Evolutionary conservation across 805 yeast species (phyloP).

Genomic region (Wickerhamiella kazuoi): DNA sequence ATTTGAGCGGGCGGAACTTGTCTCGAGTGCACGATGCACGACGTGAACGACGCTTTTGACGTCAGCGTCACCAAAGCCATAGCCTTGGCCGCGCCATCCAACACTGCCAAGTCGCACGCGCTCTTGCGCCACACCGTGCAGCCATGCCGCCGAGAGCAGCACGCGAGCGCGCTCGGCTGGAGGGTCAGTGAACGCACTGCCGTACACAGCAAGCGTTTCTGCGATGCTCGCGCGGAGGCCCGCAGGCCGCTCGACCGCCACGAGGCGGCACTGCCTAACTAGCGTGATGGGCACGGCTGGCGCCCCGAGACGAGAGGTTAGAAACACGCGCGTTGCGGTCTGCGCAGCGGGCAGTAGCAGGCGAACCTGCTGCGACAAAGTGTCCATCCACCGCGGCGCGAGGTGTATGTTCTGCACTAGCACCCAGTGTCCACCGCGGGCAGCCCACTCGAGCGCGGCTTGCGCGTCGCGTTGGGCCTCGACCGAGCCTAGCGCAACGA

Average conservation of each 20-base stretch:
- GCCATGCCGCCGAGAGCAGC: slow-evolving; percentile 46
- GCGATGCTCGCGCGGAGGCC: slow-evolving; percentile 36
- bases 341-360: slow-evolving; percentile 11
- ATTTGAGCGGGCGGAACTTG: neutral
- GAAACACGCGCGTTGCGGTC: slow-evolving; percentile 35
- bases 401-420: slow-evolving; percentile 67
- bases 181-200: slow-evolving; percentile 6
- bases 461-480: slow-evolving; percentile 47
- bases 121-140: slow-evolving; percentile 45
- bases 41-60: slow-evolving; percentile 32
- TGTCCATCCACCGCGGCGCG: slow-evolving; percentile 44
- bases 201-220: slow-evolving; percentile 22
- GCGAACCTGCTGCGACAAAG: slow-evolving; percentile 28
- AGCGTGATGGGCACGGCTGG: slow-evolving; percentile 37
- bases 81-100: slow-evolving; percentile 40
- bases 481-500: slow-evolving; percentile 54
- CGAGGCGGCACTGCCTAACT: slow-evolving; percentile 34
- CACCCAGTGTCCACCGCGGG: slow-evolving; percentile 46
- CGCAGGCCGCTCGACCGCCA: slow-evolving; percentile 44
- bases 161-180: slow-evolving; percentile 33
- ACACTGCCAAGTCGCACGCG: slow-evolving; percentile 41
- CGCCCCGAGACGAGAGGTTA: slow-evolving; percentile 40
- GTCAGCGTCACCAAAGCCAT: slow-evolving; percentile 66
- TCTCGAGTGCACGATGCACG: slow-evolving; percentile 21
- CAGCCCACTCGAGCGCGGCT: slow-evolving; percentile 30